Base-by-base conservation (phyloP, 164 flowering plant species). In the Magnolia changhungtana region DNA sequence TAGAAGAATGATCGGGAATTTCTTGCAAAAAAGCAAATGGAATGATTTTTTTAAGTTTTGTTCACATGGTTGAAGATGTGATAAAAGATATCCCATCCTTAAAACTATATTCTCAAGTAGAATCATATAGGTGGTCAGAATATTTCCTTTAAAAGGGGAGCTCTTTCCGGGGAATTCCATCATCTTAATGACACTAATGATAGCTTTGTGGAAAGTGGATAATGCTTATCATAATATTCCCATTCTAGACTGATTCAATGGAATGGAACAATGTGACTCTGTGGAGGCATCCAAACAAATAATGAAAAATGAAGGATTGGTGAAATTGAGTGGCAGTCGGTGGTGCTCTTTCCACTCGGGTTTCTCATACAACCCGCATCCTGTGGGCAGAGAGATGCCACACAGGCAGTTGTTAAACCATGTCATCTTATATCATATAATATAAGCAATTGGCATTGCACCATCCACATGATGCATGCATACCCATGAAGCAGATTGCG, bases 191-290 rank as follows among this genome's bases (percentile, higher is more conserved):
- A 74, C 75, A 72, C 75, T 72, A 72, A 72, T 77, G 66, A 77
- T 72, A 66, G 73, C 79, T 77, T 72, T 77, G 75, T n/a, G 27
- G 71, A 77, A 77, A 77, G 79, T 72, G 71, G 75, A 72, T 77
- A 77, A 72, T 19, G 65, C 50, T 65, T 11, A 72, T 72, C 71
- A 72, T 50, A 24, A 24, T 59, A 77, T 77, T 50, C 72, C 14
- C 71, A 55, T 71, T 51, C 24, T 16, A 63, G 67, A 68, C 58
- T n/a, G 61, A 67, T 71, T 71, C 74, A 76, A 16, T 69, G 69
- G 68, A 45, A 31, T 51, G 63, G 63, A 72, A 63, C 50, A 70
- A 14, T 16, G 50, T 50, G 11, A 21, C 21, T 58, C 14, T 16
- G 51, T 27, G 67, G 23, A 59, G 72, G 78, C 69, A 69, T 76